A percentile compares a stretch with the other conserved stretches of the same genome.
Conservation (phyloP, 345 rosid genomes). For the Geranium brycei region DNA sequence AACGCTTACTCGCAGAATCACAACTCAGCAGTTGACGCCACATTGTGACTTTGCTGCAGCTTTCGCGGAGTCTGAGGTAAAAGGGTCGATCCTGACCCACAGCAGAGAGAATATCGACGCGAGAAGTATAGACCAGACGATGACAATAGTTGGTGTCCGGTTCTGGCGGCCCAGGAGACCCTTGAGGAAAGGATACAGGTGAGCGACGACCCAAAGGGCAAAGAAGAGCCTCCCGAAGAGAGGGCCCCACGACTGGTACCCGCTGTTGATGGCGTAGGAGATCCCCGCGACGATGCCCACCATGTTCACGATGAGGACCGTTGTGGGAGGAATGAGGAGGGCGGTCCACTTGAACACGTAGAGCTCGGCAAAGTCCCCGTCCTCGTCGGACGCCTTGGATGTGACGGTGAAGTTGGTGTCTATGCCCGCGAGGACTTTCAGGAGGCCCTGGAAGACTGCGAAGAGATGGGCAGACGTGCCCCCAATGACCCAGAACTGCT, state of each 20-base stretch:
- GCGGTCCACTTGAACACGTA: slow-evolving; percentile 98
- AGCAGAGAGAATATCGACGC: slow-evolving; percentile 98
- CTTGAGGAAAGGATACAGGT: slow-evolving; percentile 93
- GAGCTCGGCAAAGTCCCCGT: slow-evolving; percentile 92
- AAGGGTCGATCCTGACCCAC: slow-evolving; percentile 95
- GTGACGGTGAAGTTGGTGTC: slow-evolving; percentile 98
- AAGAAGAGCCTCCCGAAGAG: slow-evolving; percentile 95
- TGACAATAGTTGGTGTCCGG: slow-evolving; percentile 93
- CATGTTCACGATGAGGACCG: slow-evolving; percentile 73
- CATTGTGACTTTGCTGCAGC: slow-evolving; percentile 55
- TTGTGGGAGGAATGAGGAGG: slow-evolving; percentile 95
- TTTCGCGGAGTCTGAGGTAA: slow-evolving; percentile 35
- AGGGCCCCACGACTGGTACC: slow-evolving; percentile 99
- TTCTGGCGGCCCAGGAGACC: slow-evolving; percentile 95
- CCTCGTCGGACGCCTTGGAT: slow-evolving; percentile 86
- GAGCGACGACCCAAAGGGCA: slow-evolving; percentile 93
- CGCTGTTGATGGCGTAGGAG: slow-evolving; percentile 86
- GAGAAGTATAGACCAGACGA: slow-evolving; percentile 93
- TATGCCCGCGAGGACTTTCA: slow-evolving; percentile 92
- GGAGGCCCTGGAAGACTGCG: slow-evolving; percentile 95
- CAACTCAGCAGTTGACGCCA: slow-evolving; percentile 43
- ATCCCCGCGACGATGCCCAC: slow-evolving; percentile 99
- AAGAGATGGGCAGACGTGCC: slow-evolving; percentile 98
- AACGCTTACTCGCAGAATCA: too few relatives aligned
- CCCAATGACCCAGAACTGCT: slow-evolving; percentile 98